Percentiles rank a stretch among this genome's conserved stretches.
Conservation (phyloP, 257 asterid genomes). For the Plantago elongata region DNA sequence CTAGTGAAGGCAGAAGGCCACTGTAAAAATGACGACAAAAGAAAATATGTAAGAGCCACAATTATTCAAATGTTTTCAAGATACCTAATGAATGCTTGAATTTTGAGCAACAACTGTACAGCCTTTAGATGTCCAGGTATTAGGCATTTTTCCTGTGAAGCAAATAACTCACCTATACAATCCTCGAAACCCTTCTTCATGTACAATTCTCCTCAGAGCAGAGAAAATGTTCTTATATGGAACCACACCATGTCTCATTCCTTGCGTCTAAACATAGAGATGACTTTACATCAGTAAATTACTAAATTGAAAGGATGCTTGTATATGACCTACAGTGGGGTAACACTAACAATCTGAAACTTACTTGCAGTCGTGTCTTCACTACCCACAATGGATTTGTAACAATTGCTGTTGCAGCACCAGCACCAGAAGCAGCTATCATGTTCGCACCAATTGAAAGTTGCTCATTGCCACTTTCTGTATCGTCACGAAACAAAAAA, state of each 20-base stretch:
- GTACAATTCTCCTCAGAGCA: constrained; percentile 79
- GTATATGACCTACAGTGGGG: too few relatives aligned
- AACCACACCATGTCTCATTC: constrained; percentile 86
- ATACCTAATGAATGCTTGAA: too few relatives aligned
- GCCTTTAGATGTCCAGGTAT: too few relatives aligned
- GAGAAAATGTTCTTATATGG: constrained; percentile 74
- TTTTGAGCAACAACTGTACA: too few relatives aligned
- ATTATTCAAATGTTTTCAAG: neutral
- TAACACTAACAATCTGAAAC: constrained; percentile 12
- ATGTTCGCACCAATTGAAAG: constrained; percentile 69
- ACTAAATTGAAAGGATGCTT: neutral
- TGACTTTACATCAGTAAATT: constrained; percentile 15
- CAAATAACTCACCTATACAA: constrained; percentile 77
- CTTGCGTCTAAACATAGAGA: constrained; percentile 67
- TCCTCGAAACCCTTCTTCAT: constrained; percentile 94
- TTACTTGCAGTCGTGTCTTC: constrained; percentile 88
- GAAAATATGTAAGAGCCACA: neutral
- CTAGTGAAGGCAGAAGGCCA: constrained; percentile 94
- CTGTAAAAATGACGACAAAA: constrained; percentile 39
- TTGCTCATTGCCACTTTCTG: constrained; percentile 57
- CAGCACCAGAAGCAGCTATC: constrained; percentile 94
- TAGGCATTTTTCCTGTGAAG: neutral
- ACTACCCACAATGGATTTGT: constrained; percentile 96
- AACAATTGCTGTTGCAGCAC: constrained; percentile 76
- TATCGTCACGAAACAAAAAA: constrained; percentile 4